A percentile compares a stretch with the other conserved stretches of the same genome.
phyloP scores from a whole-genome alignment of 2,329 filamentous ascomycete genomes.

The Aspergillus hiratsukae region DNA sequence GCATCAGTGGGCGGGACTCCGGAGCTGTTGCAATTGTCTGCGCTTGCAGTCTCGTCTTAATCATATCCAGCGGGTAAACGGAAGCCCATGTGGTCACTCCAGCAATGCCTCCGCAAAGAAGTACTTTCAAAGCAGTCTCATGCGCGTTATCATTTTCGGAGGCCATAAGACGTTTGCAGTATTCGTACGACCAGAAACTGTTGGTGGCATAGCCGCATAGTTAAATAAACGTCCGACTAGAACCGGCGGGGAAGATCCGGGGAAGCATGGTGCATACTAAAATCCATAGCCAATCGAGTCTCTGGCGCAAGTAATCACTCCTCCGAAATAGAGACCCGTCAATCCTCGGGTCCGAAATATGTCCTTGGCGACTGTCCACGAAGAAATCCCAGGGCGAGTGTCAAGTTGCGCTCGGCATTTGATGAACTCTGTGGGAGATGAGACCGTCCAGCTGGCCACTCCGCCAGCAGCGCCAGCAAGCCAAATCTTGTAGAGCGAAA shows the following conservation, averaged over 20 bases:
- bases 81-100: slow-evolving; percentile 85
- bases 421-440: slow-evolving; percentile 82
- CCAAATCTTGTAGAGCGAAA: slow-evolving; percentile 65
- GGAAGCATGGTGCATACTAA: slow-evolving; percentile 53
- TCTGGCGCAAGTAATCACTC: slow-evolving; percentile 71
- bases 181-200: slow-evolving; percentile 84
- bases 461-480: slow-evolving; percentile 76
- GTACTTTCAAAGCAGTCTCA: slow-evolving; percentile 56
- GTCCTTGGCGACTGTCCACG: slow-evolving; percentile 60
- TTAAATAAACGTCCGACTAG: slow-evolving; percentile 8
- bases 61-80: slow-evolving; percentile 84
- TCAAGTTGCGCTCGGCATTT: slow-evolving; percentile 83
- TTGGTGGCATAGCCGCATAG: slow-evolving; percentile 4
- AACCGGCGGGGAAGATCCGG: slow-evolving; percentile 6
- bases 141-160: slow-evolving; percentile 44
- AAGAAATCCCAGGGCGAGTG: slow-evolving; percentile 46
- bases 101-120: slow-evolving; percentile 82
- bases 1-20: slow-evolving; percentile 22
- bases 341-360: slow-evolving; percentile 58
- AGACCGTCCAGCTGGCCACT: slow-evolving; percentile 78
- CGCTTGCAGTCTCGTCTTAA: slow-evolving; percentile 89
- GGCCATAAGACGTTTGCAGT: slow-evolving; percentile 59
- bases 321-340: slow-evolving; percentile 74
- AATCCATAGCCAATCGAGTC: slow-evolving; percentile 95
- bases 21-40: slow-evolving; percentile 44